A percentile compares a stretch with the other conserved stretches of the same genome.
Conservation (phyloP, 2,329 filamentous ascomycete species). For the Whalleya microplaca region DNA sequence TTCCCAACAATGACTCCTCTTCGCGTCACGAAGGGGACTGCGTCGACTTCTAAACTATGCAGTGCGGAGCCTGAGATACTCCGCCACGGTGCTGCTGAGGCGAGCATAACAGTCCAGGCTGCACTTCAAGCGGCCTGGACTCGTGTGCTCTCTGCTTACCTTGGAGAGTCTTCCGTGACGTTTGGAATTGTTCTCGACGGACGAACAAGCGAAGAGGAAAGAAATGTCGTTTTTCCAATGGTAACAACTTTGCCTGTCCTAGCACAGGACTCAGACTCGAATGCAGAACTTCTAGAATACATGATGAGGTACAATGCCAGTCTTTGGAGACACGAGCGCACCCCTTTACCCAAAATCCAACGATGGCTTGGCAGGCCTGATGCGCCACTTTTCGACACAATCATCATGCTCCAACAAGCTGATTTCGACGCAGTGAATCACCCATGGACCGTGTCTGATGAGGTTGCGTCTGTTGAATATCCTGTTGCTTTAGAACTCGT, state of each 20-base stretch:
- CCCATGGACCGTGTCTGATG: conserved; percentile 65
- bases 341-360: conserved; percentile 73
- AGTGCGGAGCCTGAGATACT: conserved; percentile 49
- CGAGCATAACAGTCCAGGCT: conserved; percentile 75
- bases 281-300: conserved; percentile 58
- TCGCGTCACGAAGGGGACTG: conserved; percentile 38
- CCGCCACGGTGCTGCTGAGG: conserved; percentile 56
- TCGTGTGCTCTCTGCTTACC: conserved; percentile 73
- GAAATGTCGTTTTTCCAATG: conserved; percentile 71
- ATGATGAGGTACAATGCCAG: conserved; percentile 69
- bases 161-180: conserved; percentile 72
- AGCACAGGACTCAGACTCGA: conserved; percentile 57
- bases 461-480: conserved; percentile 76
- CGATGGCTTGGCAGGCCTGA: conserved; percentile 69
- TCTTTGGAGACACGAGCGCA: conserved; percentile 72
- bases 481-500: conserved; percentile 80
- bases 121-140: conserved; percentile 80
- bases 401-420: conserved; percentile 80
- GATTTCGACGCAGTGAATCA: conserved; percentile 27
- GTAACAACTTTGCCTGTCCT: conserved; percentile 79
- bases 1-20: conserved; percentile 79
- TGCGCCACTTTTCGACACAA: conserved; percentile 76
- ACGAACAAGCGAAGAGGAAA: conserved; percentile 63
- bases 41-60: conserved; percentile 44
- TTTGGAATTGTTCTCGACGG: conserved; percentile 85